Evolutionary conservation across 768 basidiomycete genomes (phyloP), one percentile per base, ranked within the genome.

Genomic region (Rhodosporidiobolus odoratus): DNA sequence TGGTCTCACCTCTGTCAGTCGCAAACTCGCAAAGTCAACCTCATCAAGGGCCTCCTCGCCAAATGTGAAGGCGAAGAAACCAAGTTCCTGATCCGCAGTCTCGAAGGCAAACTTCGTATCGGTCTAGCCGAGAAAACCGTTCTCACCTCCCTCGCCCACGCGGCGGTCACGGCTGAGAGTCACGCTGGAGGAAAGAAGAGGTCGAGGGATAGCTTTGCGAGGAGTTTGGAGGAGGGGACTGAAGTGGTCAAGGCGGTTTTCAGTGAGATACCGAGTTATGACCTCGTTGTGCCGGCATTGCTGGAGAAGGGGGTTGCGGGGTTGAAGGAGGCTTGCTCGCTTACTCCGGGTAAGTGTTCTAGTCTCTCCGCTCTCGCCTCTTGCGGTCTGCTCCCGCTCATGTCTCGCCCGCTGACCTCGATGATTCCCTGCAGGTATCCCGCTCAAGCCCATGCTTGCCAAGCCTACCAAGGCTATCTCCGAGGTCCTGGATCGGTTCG

Each of bases 391-490:
- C 1, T 13, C 38, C 13, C 38, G 30, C 30, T 21, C 15, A 37
- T 60, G 52, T 4, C 19, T 30, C 47, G 40, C 32, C 35, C 6
- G 16, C 32, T 2, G 21, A 21, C 56, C 27, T 63, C 30, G 37
- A 45, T n/a, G 1, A 16, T 25, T 1, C 40, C 3, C 41, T 25
- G 2, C 52, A 82, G 82, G 82, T 47, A 88, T 98, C 43, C 96
- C 96, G 2, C 83, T 99, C 43, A 99, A 99, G 77, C 96, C 96
- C 21, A 99, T 99, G 96, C 83, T 99, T 61, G 96, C 96, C 23
- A 99, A 98, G 80, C 96, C 96, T 15, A 98, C 95, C 0, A 99
- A 99, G 80, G 96, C 96, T 4, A 98, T 99, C 74, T 88, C 91
- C 21, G 95, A 98, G 80, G 95, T 99, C 27, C 84, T 99, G 30